A percentile compares a stretch with the other conserved stretches of the same genome.
phyloP scores from a whole-genome alignment of 2,329 filamentous ascomycete genomes.

The Metarhizium robertsii region DNA sequence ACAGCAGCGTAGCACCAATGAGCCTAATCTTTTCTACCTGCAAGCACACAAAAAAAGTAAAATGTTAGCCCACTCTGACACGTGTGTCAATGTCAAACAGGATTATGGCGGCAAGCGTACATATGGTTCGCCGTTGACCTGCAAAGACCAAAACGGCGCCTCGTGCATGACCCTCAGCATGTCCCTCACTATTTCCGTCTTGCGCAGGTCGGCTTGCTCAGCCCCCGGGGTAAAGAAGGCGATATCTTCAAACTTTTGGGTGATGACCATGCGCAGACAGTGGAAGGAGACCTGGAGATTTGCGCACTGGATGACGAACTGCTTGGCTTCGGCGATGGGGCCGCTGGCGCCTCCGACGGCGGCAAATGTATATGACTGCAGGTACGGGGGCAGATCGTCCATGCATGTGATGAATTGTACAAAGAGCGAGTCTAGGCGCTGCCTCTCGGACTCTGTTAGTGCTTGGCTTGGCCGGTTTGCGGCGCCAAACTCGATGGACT shows the following conservation, averaged over 20 bases:
- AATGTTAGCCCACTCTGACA: neutral
- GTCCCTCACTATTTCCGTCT: conserved; percentile 33
- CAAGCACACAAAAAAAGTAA: neutral
- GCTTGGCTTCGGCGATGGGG: conserved; percentile 16
- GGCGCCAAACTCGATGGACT: conserved; percentile 6
- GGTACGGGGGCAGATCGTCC: conserved; percentile 26
- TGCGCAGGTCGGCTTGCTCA: conserved; percentile 23
- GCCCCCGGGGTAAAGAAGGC: conserved; percentile 19
- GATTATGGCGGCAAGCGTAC: conserved; percentile 13
- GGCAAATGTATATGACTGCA: conserved; percentile 21
- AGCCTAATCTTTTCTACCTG: conserved; percentile 31
- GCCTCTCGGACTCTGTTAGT: conserved; percentile 17
- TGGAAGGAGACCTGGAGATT: conserved; percentile 31
- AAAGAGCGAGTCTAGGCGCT: conserved; percentile 25
- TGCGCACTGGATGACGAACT: conserved; percentile 28
- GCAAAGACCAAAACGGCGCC: conserved; percentile 31
- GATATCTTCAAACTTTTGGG: conserved; percentile 24
- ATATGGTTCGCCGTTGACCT: conserved; percentile 30
- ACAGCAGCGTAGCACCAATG: conserved; percentile 27
- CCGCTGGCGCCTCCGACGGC: conserved; percentile 6
- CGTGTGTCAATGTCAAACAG: too few relatives aligned
- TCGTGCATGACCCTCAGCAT: conserved; percentile 30
- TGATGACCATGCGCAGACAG: conserved; percentile 32
- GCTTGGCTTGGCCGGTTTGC: neutral
- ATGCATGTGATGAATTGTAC: conserved; percentile 31